Conservation (phyloP, 495 filamentous ascomycete genomes). For the Trichoderma orchidacearum region DNA sequence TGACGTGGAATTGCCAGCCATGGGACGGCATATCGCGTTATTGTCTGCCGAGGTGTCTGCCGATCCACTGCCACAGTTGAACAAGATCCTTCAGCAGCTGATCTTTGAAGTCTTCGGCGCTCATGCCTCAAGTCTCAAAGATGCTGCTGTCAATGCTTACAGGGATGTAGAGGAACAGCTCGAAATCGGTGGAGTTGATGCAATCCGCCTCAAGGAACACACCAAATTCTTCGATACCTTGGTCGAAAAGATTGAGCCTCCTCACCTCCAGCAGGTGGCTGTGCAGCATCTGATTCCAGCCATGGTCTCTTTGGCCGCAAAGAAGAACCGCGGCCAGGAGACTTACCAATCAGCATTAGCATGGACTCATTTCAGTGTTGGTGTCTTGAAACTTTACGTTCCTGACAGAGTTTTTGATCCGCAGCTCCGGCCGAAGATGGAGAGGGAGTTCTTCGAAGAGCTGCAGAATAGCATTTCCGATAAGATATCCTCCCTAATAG, state of each 20-base stretch:
- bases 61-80: constrained; percentile 19
- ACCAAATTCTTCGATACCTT: not conserved
- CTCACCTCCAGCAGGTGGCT: not conserved
- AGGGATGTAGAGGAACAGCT: not conserved
- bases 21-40: constrained; percentile 38
- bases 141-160: not conserved
- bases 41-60: not conserved
- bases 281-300: constrained; percentile 24
- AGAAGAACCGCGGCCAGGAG: constrained; percentile 11
- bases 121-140: constrained; percentile 15
- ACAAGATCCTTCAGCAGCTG: constrained; percentile 31
- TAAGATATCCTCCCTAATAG: constrained; percentile 45
- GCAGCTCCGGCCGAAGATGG: constrained; percentile 59
- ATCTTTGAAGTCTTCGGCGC: constrained; percentile 32
- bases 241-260: not conserved
- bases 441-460: constrained; percentile 49
- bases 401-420: constrained; percentile 82
- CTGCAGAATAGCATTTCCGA: constrained; percentile 36
- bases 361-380: constrained; percentile 53
- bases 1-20: constrained; percentile 47
- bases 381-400: constrained; percentile 63
- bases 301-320: constrained; percentile 18
- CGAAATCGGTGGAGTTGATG: not conserved
- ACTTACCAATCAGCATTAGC: constrained; percentile 32
- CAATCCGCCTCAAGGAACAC: constrained; percentile 1